phyloP scores from a whole-genome alignment of 23 red algal genomes.

The Chondrus crispus region DNA sequence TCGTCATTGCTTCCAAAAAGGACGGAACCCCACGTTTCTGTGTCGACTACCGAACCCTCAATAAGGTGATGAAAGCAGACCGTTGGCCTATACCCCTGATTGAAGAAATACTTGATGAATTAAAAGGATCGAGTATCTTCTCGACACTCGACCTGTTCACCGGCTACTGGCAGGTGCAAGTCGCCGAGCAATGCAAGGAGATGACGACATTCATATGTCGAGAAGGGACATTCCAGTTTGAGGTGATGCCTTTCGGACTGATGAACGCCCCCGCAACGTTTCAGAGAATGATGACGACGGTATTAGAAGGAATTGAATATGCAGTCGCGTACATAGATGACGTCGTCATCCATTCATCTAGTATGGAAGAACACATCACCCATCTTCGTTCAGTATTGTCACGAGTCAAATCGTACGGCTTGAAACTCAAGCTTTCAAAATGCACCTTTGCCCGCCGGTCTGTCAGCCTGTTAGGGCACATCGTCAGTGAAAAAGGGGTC shows the following conservation, averaged over 20 bases:
- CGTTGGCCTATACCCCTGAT: background rate
- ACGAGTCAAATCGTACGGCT: background rate
- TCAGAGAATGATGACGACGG: background rate
- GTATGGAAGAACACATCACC: background rate
- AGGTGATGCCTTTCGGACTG: constrained; percentile 28
- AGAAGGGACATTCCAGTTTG: constrained; percentile 1
- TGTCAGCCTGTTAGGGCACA: constrained; percentile 16
- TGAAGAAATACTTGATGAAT: background rate
- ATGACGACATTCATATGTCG: constrained; percentile 29
- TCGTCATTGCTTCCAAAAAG: too few relatives aligned
- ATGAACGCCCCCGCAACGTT: constrained; percentile 41
- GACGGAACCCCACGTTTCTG: too few relatives aligned
- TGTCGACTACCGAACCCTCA: too few relatives aligned
- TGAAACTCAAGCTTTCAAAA: constrained; percentile 33
- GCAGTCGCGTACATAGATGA: constrained; percentile 7
- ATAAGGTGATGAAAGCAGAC: too few relatives aligned
- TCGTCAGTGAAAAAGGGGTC: background rate
- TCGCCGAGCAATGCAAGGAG: background rate
- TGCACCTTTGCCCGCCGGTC: background rate
- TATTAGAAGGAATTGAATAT: background rate
- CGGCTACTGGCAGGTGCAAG: background rate
- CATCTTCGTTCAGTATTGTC: background rate
- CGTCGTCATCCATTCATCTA: constrained; percentile 3
- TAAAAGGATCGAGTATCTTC: background rate
- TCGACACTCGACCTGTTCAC: background rate